A percentile compares a stretch with the other conserved stretches of the same genome.
Conservation (phyloP, 2,329 filamentous ascomycete genomes). For the Capronia epimyces region DNA sequence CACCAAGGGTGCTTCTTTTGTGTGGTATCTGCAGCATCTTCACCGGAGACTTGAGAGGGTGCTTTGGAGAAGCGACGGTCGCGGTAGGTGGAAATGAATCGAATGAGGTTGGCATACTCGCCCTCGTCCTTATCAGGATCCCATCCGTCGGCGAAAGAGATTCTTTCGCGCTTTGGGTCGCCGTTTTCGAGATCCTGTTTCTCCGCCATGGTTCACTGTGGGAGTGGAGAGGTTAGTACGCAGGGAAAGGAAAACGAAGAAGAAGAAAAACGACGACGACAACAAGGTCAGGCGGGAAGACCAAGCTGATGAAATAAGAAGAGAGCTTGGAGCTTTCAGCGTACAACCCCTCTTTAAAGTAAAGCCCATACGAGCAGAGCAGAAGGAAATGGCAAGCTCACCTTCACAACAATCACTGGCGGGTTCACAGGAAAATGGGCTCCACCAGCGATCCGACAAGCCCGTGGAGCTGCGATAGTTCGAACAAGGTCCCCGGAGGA, state of each 20-base stretch:
- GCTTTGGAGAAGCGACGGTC: constrained; percentile 50
- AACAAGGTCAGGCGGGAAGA: constrained; percentile 28
- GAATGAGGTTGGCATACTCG: constrained; percentile 61
- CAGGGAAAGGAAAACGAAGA: constrained; percentile 25
- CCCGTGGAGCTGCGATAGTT: constrained; percentile 31
- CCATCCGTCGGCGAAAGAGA: constrained; percentile 31
- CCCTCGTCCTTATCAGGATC: constrained; percentile 40
- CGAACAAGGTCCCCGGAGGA: constrained; percentile 22
- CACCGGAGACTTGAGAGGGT: constrained; percentile 37
- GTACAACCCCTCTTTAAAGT: constrained; percentile 30
- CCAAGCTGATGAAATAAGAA: constrained; percentile 29
- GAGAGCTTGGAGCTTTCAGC: constrained; percentile 23
- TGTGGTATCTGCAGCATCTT: constrained; percentile 39
- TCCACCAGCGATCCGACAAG: constrained; percentile 30
- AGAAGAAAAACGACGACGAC: constrained; percentile 24
- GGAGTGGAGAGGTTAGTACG: constrained; percentile 30
- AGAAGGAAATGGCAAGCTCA: constrained; percentile 24
- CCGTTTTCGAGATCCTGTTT: constrained; percentile 30
- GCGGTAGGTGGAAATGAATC: constrained; percentile 63
- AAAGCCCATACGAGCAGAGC: constrained; percentile 27
- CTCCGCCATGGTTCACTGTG: constrained; percentile 29
- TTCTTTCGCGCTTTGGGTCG: constrained; percentile 30
- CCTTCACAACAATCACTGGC: constrained; percentile 27
- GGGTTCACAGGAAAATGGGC: constrained; percentile 23
- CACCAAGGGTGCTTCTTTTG: constrained; percentile 53